These are phyloP conservation scores for Akanthomyces uredinophilus DNA, from an alignment of 2,329 filamentous ascomycete genomes.

Conservation along the genomic window DNA sequence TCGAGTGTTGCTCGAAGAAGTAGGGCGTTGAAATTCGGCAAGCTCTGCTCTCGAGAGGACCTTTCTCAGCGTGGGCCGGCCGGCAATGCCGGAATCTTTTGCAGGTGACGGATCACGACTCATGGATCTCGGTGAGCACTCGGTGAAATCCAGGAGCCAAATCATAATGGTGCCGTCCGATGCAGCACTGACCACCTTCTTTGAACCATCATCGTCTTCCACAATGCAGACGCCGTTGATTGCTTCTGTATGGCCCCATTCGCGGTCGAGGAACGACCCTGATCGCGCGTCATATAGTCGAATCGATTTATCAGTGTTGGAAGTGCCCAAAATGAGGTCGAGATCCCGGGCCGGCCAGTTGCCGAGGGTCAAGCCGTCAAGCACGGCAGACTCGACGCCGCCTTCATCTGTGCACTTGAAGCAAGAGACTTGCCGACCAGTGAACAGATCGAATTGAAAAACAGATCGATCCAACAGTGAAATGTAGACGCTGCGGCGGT, in stretches of 20 bases:
- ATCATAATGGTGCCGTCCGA: constrained; percentile 81
- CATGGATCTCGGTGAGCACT: constrained; percentile 34
- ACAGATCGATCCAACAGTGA: constrained; percentile 57
- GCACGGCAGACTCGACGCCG: constrained; percentile 72
- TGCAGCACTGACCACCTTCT: constrained; percentile 66
- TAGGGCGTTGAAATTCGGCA: constrained; percentile 65
- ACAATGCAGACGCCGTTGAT: constrained; percentile 79
- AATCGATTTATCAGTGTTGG: constrained; percentile 93
- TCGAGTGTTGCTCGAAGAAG: constrained; percentile 33
- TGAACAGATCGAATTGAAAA: constrained; percentile 57
- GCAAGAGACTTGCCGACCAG: constrained; percentile 61
- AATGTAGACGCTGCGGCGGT: constrained; percentile 54
- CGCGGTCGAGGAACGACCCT: constrained; percentile 73
- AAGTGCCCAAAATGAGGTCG: constrained; percentile 76
- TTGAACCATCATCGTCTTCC: constrained; percentile 50
- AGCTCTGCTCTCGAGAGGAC: constrained; percentile 85
- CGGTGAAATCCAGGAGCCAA: constrained; percentile 56
- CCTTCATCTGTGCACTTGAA: constrained; percentile 84
- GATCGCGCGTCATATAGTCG: constrained; percentile 77
- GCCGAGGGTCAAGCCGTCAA: constrained; percentile 69
- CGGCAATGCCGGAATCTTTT: constrained; percentile 45
- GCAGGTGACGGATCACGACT: constrained; percentile 51
- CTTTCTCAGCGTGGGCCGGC: constrained; percentile 71
- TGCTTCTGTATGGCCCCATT: constrained; percentile 93
- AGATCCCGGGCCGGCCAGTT: constrained; percentile 49